phyloP scores from a whole-genome alignment of 2,329 filamentous ascomycete genomes.

The Camillea tinctor region DNA sequence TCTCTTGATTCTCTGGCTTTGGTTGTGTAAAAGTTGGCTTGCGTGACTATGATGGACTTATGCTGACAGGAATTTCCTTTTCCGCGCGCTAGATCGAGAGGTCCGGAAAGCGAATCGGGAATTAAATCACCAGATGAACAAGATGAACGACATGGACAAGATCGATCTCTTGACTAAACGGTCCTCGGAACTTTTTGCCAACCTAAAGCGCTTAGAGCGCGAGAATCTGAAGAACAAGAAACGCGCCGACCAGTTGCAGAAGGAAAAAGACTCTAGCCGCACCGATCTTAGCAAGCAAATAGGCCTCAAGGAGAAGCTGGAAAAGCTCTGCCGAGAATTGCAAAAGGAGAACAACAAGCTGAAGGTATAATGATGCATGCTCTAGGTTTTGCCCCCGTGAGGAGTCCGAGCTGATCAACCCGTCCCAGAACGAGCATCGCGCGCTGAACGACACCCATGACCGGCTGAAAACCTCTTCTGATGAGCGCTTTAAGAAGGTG shows the following conservation, averaged over 20 bases:
- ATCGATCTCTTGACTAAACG: constrained; percentile 88
- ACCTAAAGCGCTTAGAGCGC: constrained; percentile 93
- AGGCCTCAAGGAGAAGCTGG: constrained; percentile 90
- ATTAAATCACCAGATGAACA: constrained; percentile 80
- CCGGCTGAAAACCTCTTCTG: constrained; percentile 76
- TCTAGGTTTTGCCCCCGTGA: background rate
- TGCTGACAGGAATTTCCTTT: constrained; percentile 20
- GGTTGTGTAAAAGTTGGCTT: background rate
- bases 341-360: constrained; percentile 98
- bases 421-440: constrained; percentile 79
- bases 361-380: constrained; percentile 62
- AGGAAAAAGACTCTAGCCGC: constrained; percentile 88
- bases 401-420: constrained; percentile 18
- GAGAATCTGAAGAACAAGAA: constrained; percentile 97
- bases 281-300: constrained; percentile 88
- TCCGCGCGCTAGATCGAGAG: constrained; percentile 28
- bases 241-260: constrained; percentile 88
- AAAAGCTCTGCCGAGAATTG: constrained; percentile 91
- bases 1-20: background rate
- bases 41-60: background rate
- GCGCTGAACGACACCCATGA: constrained; percentile 84
- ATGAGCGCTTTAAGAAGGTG: constrained; percentile 78
- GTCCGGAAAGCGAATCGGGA: constrained; percentile 79
- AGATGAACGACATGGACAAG: constrained; percentile 88
- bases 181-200: constrained; percentile 85